Conservation (phyloP, 2,329 filamentous ascomycete genomes). For the Sporothrix sp. region DNA sequence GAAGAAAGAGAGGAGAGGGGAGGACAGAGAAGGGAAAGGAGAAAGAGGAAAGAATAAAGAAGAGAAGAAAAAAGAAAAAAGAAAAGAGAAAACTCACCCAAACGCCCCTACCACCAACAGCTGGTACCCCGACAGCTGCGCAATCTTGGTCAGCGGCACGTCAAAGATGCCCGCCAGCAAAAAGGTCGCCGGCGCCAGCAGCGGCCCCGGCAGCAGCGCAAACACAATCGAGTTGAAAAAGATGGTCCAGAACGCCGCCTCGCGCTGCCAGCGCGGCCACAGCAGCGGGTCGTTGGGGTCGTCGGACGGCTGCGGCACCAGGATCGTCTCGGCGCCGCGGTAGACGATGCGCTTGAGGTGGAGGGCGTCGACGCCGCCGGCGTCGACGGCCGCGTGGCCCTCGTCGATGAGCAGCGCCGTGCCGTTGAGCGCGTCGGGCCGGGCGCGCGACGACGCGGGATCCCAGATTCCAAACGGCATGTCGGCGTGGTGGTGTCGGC, state of each 20-base stretch:
- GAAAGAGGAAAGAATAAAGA: neutral
- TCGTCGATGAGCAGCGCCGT: neutral
- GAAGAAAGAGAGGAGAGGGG: no score
- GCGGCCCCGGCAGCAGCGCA: slow-evolving; percentile 18
- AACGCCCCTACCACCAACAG: slow-evolving; percentile 17
- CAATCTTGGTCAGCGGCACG: slow-evolving; percentile 21
- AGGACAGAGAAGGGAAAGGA: neutral
- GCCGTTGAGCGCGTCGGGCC: neutral
- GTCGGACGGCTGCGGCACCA: slow-evolving; percentile 10
- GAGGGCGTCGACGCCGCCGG: neutral
- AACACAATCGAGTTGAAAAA: slow-evolving; percentile 19
- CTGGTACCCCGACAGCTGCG: slow-evolving; percentile 19
- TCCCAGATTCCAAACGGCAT: slow-evolving; percentile 8
- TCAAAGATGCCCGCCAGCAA: slow-evolving; percentile 17
- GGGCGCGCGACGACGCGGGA: neutral
- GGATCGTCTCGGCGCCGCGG: slow-evolving; percentile 18
- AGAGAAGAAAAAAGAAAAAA: neutral
- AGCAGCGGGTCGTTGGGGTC: slow-evolving; percentile 18
- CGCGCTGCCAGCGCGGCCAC: slow-evolving; percentile 20
- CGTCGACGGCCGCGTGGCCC: neutral
- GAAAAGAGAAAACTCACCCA: slow-evolving; percentile 6
- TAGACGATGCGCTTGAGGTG: neutral
- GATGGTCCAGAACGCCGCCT: slow-evolving; percentile 17
- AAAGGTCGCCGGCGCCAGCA: slow-evolving; percentile 18
- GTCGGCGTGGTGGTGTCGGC: no score